Base-by-base conservation (phyloP, 805 yeast genomes). In the Cyberlindnera bimundalis region DNA sequence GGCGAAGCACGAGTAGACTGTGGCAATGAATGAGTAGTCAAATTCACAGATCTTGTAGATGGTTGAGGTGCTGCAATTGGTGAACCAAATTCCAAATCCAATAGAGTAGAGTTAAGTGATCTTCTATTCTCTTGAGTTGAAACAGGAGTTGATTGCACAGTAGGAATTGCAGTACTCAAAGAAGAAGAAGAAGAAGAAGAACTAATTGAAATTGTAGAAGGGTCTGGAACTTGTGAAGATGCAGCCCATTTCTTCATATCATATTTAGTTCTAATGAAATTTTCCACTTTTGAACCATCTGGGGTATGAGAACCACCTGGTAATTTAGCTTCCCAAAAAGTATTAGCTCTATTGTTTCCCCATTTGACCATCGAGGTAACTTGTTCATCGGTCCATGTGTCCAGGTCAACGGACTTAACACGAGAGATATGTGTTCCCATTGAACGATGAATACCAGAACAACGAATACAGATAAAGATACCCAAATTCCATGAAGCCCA, bases 401-500 rank as follows among this genome's bases (percentile, higher is more conserved):
- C 98, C 55, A 91, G 71, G 65, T 93, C 98, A 28, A 91, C 95
- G 6, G 95, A 84, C 59, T 93, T 87, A 37, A 93, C 98, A 57
- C 87, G 75, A 21, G 95, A 82, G 34, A 91, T 88, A 64, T 91
- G 99, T 0, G 97, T 90, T 1, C 99, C 98, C 82, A 91, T 79
- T 37, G 91, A 78, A 58, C 98, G 73, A 61, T 91, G 99, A 47
- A 91, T 84, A 2, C 99, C 99, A 2, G 97, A 90, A 64, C 99
- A 91, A 54, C 93, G 74, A 49, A 91, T 91, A 63, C 99, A 91
- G 30, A 91, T 76, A 56, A 93, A 90, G 42, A 93, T 79, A 18
- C 99, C 99, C 39, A 91, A 63, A 53, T 84, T 89, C 96, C 97
- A 91, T 15, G 95, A 82, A 10, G 98, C 96, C 99, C 99, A 91